phyloP scores from a whole-genome alignment of 257 asterid genomes.

The Solanum pinnatisectum region DNA sequence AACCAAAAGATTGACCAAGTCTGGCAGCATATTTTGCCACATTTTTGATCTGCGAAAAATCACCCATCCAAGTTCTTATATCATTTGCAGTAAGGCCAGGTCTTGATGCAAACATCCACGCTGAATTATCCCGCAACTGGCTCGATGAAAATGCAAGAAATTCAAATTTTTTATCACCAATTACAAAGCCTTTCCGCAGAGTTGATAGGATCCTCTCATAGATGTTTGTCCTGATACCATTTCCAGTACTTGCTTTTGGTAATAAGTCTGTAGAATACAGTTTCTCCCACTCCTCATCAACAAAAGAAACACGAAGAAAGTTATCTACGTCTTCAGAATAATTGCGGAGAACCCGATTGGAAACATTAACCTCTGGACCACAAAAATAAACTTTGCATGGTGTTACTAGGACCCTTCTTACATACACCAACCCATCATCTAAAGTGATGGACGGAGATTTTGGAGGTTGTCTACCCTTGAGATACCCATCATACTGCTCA shows the following conservation, averaged over 20 bases:
- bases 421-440: slow-evolving; percentile 67
- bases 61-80: slow-evolving; percentile 84
- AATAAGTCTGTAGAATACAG: slow-evolving; percentile 51
- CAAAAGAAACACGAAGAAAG: slow-evolving; percentile 83
- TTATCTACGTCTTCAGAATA: slow-evolving; percentile 37
- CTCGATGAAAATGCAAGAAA: slow-evolving; percentile 95
- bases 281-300: slow-evolving; percentile 84
- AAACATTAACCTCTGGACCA: slow-evolving; percentile 76
- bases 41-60: slow-evolving; percentile 52
- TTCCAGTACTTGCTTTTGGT: slow-evolving; percentile 25
- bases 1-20: slow-evolving; percentile 95
- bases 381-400: slow-evolving; percentile 71
- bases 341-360: slow-evolving; percentile 77
- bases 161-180: slow-evolving; percentile 65
- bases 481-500: slow-evolving; percentile 38
- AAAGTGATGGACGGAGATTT: slow-evolving; percentile 49
- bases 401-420: slow-evolving; percentile 80
- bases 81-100: slow-evolving; percentile 29
- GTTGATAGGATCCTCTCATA: slow-evolving; percentile 57
- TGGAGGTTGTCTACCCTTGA: slow-evolving; percentile 27
- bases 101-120: slow-evolving; percentile 88
- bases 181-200: slow-evolving; percentile 49
- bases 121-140: slow-evolving; percentile 74
- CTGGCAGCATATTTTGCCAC: slow-evolving; percentile 95
- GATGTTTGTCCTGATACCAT: slow-evolving; percentile 38